Evolutionary conservation across 75 land plant species (phyloP).

Genomic region (Isoetes taiwanensis): DNA sequence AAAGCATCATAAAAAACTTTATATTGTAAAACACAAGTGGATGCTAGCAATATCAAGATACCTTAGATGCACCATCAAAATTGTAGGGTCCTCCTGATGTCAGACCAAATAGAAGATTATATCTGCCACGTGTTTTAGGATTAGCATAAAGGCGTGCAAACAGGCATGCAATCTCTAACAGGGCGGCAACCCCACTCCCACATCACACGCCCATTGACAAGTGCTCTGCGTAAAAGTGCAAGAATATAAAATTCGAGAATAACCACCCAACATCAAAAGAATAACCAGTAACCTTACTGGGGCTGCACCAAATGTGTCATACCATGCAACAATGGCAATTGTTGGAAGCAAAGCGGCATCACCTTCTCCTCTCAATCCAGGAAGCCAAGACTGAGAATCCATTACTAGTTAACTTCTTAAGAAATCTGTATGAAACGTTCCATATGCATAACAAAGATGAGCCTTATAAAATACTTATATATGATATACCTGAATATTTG

Average conservation of each 20-base stretch:
- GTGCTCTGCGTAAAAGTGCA: no score
- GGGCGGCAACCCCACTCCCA: slow-evolving; percentile 88
- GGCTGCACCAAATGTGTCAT: slow-evolving; percentile 98
- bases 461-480: no score
- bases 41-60: no score
- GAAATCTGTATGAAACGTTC: no score
- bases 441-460: no score
- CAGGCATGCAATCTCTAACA: slow-evolving; percentile 81
- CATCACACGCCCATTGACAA: no score
- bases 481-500: no score
- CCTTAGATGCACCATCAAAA: slow-evolving; percentile 93
- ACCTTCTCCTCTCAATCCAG: slow-evolving; percentile 68
- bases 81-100: slow-evolving; percentile 97
- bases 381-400: slow-evolving; percentile 83
- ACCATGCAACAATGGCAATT: slow-evolving; percentile 93
- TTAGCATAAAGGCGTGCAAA: slow-evolving; percentile 84
- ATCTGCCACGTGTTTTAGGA: slow-evolving; percentile 81
- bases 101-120: slow-evolving; percentile 82
- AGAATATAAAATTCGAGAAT: no score
- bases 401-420: no score
- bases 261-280: no score
- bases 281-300: slow-evolving; percentile 43
- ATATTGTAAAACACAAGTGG: no score
- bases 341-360: slow-evolving; percentile 75
- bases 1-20: no score